Evolutionary conservation across 495 filamentous ascomycete genomes (phyloP).

Genomic region (Astrothelium macrocarpum): DNA sequence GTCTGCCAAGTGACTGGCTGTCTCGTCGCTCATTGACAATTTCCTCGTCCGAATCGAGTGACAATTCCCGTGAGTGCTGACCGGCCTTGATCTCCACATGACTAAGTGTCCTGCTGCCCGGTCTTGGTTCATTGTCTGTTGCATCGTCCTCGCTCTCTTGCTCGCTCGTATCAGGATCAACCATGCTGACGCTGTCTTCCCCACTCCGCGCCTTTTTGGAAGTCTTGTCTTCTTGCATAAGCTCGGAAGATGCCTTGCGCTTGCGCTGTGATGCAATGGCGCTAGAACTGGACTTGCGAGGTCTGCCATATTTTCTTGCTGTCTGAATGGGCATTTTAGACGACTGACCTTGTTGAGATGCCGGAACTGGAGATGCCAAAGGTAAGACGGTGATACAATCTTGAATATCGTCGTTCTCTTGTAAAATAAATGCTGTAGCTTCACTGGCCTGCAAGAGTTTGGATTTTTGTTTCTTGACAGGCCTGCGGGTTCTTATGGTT

Average conservation of each 20-base stretch:
- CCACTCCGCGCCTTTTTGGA: not conserved
- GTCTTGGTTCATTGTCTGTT: not conserved
- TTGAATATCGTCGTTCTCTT: conserved; percentile 8
- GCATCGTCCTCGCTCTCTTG: not conserved
- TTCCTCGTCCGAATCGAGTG: not conserved
- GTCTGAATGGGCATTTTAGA: not conserved
- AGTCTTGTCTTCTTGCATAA: not conserved
- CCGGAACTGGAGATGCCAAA: not conserved
- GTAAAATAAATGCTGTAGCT: not conserved
- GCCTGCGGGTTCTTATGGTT: not conserved
- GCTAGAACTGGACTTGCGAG: not conserved
- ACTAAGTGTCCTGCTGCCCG: conserved; percentile 17
- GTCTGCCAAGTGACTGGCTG: not conserved
- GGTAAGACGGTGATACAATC: conserved; percentile 1
- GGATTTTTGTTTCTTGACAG: not conserved
- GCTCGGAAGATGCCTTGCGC: not conserved
- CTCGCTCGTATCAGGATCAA: not conserved
- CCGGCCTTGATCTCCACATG: conserved; percentile 17
- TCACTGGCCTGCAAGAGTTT: not conserved
- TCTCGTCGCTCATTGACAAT: not conserved
- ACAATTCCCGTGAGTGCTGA: conserved; percentile 1
- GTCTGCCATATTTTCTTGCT: not conserved
- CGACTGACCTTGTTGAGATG: not conserved
- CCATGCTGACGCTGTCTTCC: not conserved
- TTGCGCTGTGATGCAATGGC: not conserved